Base-by-base conservation (phyloP, 1,139 yeast species). In the Protomyces macrosporus region DNA sequence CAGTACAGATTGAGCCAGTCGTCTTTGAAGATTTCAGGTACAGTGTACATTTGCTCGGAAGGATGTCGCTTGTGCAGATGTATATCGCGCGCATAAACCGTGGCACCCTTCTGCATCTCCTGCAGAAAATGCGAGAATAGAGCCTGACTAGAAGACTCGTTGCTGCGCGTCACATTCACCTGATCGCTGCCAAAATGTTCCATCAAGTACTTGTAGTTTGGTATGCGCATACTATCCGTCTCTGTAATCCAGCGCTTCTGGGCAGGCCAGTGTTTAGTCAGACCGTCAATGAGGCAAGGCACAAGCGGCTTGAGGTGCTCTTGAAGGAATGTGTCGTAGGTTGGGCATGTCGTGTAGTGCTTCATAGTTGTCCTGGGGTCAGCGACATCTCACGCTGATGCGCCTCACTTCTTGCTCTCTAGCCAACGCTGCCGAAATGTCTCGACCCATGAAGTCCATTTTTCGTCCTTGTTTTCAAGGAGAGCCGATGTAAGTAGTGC, bases 1-100 rank as follows among this genome's bases (percentile, higher is more conserved):
- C 42, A 52, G 32, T 64, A 51, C 37, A 52, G 36, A 34, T 64
- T 64, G 42, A 64, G 54, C 64, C 64, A 64, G 51, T 64, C 66
- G 33, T 64, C 66, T 45, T 33, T 53, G 32, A 64, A 59, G 3
- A 63, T 32, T 4, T 39, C 36, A 9, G 65, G 63, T 6, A 56
- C 42, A 23, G 51, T 32, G 40, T 63, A 63, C 23, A 60, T 16
- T 9, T 32, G 10, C 32, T 12, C 16, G 5, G 34, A 30, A 6
- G 63, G 65, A 39, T 23, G 45, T 36, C 30, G 50, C n/a, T 45
- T 53, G 40, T 40, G 9, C 33, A 58, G 40, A 37, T 63, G 65
- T 33, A 59, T 59, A 30, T 63, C 65, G 32, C 57, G 42, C 9
- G 64, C 59, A 37, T 63, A 63, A n/a, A 45, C 36, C 7, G 36